Base-by-base conservation (phyloP, 805 yeast genomes). In the Cyberlindnera samutprakarnensis region DNA sequence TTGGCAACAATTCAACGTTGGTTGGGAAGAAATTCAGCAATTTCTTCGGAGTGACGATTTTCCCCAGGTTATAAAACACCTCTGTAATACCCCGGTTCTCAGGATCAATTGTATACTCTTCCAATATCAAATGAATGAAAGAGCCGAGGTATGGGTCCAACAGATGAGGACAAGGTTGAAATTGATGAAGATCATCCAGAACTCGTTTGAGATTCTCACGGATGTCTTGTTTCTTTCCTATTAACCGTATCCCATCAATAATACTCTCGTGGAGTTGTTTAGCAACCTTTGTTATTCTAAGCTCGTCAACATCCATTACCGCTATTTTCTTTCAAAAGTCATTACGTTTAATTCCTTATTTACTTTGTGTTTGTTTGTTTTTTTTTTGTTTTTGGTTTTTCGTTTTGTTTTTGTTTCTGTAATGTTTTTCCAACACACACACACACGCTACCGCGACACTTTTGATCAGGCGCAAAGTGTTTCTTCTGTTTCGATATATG, bases 41-140 rank as follows among this genome's bases (percentile, higher is more conserved):
- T 11, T 67, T 61, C 53, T 82, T 83, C 41, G 72, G 59, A 0
- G 84, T 82, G 25, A 90, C 59, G 7, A 84, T 67, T 46, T 81
- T 84, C 17, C 77, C 58, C 14, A 86, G 54, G 7, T 60, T 61
- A 53, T 86, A 87, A 30, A 79, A 62, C 1, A 75, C 49, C 21
- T 57, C 46, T 4, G 37, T 30, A 1, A 37, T 16, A 2, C 5
- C 9, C 3, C 16, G 17, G 2, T 20, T 40, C 19, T 21, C 36
- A 17, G 14, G 11, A 7, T 26, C 25, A 2, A 13, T 14, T 2
- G 70, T 47, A 37, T 63, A 64, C 1, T 22, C 11, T 2, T 52
- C 45, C 6, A 31, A 13, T 4, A 37, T 33, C 10, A 24, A n/a
- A n/a, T n/a, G n/a, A 19, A 19, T 19, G 10, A 19, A 7, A 19